These are phyloP conservation scores for Colletotrichum agaves DNA, from an alignment of 2,329 filamentous ascomycete species.

Conservation along the genomic window DNA sequence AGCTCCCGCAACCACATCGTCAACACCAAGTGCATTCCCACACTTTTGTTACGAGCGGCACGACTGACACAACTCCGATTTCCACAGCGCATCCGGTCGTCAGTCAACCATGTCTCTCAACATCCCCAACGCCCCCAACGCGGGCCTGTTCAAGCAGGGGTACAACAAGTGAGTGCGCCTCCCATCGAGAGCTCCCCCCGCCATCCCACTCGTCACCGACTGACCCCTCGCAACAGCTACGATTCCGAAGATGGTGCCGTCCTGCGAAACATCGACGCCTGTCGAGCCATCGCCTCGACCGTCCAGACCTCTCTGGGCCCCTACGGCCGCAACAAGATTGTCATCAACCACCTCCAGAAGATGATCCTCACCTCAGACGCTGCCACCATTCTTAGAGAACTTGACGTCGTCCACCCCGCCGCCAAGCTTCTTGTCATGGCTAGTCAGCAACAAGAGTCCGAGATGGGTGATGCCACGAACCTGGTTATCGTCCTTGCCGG, in stretches of 20 bases:
- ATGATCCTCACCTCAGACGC: slow-evolving; percentile 99
- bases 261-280: slow-evolving; percentile 98
- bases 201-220: slow-evolving; percentile 42
- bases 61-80: slow-evolving; percentile 21
- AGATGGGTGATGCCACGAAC: slow-evolving; percentile 99
- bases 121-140: slow-evolving; percentile 93
- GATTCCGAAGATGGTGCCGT: slow-evolving; percentile 99
- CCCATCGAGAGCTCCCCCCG: slow-evolving; percentile 34
- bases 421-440: slow-evolving; percentile 99
- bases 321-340: slow-evolving; percentile 98
- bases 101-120: slow-evolving; percentile 83
- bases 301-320: slow-evolving; percentile 97
- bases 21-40: slow-evolving; percentile 29
- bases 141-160: slow-evolving; percentile 92
- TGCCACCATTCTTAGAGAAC: slow-evolving; percentile 94
- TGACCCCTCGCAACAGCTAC: slow-evolving; percentile 72
- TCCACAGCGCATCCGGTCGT: slow-evolving; percentile 27
- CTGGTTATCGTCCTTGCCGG: slow-evolving; percentile 95
- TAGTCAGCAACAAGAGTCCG: slow-evolving; percentile 96
- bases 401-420: slow-evolving; percentile 97
- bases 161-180: slow-evolving; percentile 84
- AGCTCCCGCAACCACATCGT: slow-evolving; percentile 36
- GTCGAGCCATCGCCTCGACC: slow-evolving; percentile 92
- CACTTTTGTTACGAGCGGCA: slow-evolving; percentile 27
- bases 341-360: slow-evolving; percentile 99